Evolutionary conservation across 176 grass and related monocot genomes (phyloP).

Genomic region (Carex scoparia): DNA sequence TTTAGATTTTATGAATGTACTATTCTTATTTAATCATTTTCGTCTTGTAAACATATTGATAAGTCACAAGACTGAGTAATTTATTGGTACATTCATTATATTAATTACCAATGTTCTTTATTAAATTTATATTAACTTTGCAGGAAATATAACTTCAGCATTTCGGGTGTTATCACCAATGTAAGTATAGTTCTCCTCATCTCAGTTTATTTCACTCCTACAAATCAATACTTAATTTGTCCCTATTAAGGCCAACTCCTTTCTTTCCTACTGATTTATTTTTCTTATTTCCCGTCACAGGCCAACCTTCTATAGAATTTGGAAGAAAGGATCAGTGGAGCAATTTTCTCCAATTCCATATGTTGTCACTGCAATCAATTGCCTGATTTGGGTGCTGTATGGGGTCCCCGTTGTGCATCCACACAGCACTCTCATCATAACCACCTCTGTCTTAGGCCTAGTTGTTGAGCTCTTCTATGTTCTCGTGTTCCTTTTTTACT

Average conservation of each 20-base stretch:
- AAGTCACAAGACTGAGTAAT: not conserved
- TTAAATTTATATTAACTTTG: constrained; percentile 20
- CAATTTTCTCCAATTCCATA: constrained; percentile 84
- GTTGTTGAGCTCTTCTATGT: constrained; percentile 68
- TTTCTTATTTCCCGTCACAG: constrained; percentile 21
- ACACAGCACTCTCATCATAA: constrained; percentile 81
- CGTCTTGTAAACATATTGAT: not conserved
- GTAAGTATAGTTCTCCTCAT: constrained; percentile 38
- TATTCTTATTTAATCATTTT: not conserved
- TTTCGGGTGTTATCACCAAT: constrained; percentile 70
- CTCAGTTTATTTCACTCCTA: not conserved
- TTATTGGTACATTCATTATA: not conserved
- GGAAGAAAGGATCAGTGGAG: constrained; percentile 80
- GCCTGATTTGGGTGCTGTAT: constrained; percentile 95
- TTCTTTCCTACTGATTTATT: not conserved
- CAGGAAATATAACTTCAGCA: constrained; percentile 74
- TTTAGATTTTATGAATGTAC: not conserved
- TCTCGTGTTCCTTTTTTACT: constrained; percentile 58
- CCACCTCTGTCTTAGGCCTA: constrained; percentile 69
- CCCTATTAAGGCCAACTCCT: not conserved
- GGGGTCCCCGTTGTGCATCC: constrained; percentile 71
- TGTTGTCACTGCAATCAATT: constrained; percentile 63
- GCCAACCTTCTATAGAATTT: constrained; percentile 71
- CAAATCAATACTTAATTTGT: not conserved
- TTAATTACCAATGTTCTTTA: not conserved